Base-by-base conservation (phyloP, 805 yeast species). In the Lipomyces anomalus region DNA sequence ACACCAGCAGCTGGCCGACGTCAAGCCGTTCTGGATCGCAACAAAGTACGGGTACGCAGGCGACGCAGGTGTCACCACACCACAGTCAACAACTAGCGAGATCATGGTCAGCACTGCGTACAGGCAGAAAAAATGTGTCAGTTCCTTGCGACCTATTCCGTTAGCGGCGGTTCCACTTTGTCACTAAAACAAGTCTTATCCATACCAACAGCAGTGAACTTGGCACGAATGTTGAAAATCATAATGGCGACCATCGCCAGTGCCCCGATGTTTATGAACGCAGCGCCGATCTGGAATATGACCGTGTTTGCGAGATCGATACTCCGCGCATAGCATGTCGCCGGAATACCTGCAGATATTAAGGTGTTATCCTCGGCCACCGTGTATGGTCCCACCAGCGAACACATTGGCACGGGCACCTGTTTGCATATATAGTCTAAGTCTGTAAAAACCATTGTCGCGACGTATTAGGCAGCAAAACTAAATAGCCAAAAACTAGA, bases 141-240 rank as follows among this genome's bases (percentile, higher is more conserved):
- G 83, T 61, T 92, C 98, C 9, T 79, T 72, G 50, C 97, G 73
- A 3, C 97, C 54, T 50, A 22, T 6, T 13, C 4, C 18, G 34
- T 6, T 16, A 33, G 23, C 30, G 30, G 11, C 11, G 30, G 11
- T 13, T 13, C 30, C 30, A 13, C 30, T 9, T 9, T 13, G 30
- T 9, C 11, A 29, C 53, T 2, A n/a, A n/a, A n/a, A n/a, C n/a
- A n/a, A n/a, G n/a, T n/a, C n/a, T n/a, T n/a, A n/a, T n/a, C n/a
- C n/a, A n/a, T 39, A 50, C 54, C 97, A 47, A 92, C 89, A 9
- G 97, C 97, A 0, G 98, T 92, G 62, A 85, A 89, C 69, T 90
- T 87, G 48, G 81, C 71, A 61, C 89, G 73, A 36, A 89, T 79
- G 56, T 83, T 81, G 69, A 80, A 84, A 9, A 88, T 70, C 44